Conservation (phyloP, 192 early-diverging fungal species). For the Cladochytrium replicatum region DNA sequence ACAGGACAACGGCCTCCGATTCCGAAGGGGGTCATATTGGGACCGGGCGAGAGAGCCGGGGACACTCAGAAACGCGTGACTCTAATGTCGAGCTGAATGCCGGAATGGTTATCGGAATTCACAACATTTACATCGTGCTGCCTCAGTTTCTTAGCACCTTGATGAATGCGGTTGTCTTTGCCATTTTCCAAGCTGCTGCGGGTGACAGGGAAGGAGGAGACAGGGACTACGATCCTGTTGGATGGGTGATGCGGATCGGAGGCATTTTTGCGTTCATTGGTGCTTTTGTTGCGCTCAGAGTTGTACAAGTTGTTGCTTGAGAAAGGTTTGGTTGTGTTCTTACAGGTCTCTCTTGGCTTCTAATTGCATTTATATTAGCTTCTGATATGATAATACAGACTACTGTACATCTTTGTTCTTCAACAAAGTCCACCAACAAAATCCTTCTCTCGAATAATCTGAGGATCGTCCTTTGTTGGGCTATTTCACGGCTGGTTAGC, state of each 20-base stretch:
- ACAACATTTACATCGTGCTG: constrained; percentile 90
- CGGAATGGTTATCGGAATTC: constrained; percentile 72
- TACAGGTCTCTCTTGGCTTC: too few relatives aligned
- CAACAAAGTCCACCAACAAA: too few relatives aligned
- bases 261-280: constrained; percentile 57
- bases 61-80: constrained; percentile 1
- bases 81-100: constrained; percentile 13
- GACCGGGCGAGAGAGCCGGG: not conserved
- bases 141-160: constrained; percentile 87
- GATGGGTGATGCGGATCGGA: constrained; percentile 61
- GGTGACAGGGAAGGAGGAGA: constrained; percentile 11
- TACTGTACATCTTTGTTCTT: too few relatives aligned
- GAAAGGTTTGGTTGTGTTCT: too few relatives aligned
- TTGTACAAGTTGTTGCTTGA: constrained; percentile 21
- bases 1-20: too few relatives aligned
- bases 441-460: too few relatives aligned
- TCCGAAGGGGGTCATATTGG: not conserved
- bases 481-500: too few relatives aligned
- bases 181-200: constrained; percentile 30
- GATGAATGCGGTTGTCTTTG: constrained; percentile 62
- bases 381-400: too few relatives aligned
- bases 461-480: too few relatives aligned
- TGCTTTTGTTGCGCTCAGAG: constrained; percentile 36
- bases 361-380: too few relatives aligned
- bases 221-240: constrained; percentile 37